These are phyloP conservation scores for Rhynchosporium graminicola DNA, from an alignment of 2,329 filamentous ascomycete species.

Conservation along the genomic window DNA sequence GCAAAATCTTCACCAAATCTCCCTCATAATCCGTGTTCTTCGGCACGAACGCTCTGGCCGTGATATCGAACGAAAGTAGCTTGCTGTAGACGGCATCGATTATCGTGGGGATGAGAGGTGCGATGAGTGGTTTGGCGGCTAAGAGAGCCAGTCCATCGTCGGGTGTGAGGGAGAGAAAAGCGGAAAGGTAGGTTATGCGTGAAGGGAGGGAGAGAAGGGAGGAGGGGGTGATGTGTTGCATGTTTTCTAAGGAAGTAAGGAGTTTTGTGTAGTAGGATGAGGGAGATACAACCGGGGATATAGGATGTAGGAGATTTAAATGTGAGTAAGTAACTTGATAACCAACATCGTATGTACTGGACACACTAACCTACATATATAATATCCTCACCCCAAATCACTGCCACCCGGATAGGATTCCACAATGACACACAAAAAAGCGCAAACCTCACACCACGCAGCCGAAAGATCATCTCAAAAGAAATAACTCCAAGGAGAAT, in stretches of 20 bases:
- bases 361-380: conserved; percentile 6
- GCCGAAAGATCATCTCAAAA: neutral
- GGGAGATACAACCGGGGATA: neutral
- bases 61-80: conserved; percentile 78
- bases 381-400: neutral
- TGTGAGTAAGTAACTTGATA: conserved; percentile 2
- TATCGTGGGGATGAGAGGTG: conserved; percentile 73
- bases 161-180: conserved; percentile 36
- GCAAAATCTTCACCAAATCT: conserved; percentile 61
- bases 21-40: conserved; percentile 65
- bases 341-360: neutral
- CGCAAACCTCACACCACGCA: neutral
- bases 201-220: conserved; percentile 34
- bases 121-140: conserved; percentile 37
- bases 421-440: neutral
- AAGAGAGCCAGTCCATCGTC: conserved; percentile 38
- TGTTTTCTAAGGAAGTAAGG: conserved; percentile 15
- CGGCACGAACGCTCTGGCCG: conserved; percentile 72
- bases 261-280: neutral
- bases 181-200: conserved; percentile 35
- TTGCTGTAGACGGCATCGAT: conserved; percentile 87
- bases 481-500: conserved; percentile 16
- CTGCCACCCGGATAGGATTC: too few relatives aligned
- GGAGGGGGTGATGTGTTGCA: conserved; percentile 37
- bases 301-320: neutral